These are phyloP conservation scores for Spongispora temasekensis DNA, from an alignment of 1,284 basidiomycete genomes.

Conservation along the genomic window DNA sequence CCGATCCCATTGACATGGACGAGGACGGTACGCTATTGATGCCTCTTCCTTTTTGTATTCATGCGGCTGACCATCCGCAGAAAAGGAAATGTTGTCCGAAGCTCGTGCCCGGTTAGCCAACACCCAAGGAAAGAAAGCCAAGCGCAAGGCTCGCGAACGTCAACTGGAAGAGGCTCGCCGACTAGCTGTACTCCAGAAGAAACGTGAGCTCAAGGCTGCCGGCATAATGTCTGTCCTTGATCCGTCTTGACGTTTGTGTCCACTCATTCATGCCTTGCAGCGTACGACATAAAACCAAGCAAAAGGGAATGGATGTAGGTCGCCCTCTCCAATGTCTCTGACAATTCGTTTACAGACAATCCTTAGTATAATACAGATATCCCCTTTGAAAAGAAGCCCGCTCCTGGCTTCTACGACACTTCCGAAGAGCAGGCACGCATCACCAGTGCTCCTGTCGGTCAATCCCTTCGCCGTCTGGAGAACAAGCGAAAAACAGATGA, in stretches of 20 bases:
- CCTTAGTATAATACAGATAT: constrained; percentile 96
- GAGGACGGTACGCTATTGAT: constrained; percentile 74
- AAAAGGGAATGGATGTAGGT: constrained; percentile 94
- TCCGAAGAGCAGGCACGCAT: constrained; percentile 92
- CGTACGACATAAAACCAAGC: constrained; percentile 89
- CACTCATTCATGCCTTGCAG: constrained; percentile 35
- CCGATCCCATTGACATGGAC: constrained; percentile 99
- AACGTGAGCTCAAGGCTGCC: constrained; percentile 95
- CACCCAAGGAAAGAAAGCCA: constrained; percentile 99
- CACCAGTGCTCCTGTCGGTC: constrained; percentile 87
- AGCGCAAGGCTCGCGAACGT: constrained; percentile 95
- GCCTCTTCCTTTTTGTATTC: background rate
- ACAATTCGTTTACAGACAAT: constrained; percentile 5
- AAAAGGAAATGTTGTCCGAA: constrained; percentile 99
- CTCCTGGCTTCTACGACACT: constrained; percentile 96
- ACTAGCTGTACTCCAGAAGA: constrained; percentile 95
- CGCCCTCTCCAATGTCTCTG: background rate
- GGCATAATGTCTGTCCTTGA: constrained; percentile 81
- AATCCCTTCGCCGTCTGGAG: constrained; percentile 85
- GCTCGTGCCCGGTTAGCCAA: constrained; percentile 97
- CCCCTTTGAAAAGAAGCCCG: constrained; percentile 96
- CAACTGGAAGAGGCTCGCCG: constrained; percentile 95
- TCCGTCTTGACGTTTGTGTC: constrained; percentile 15
- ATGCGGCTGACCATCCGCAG: constrained; percentile 48
- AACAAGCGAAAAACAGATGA: constrained; percentile 93